Evolutionary conservation across 2,329 filamentous ascomycete species (phyloP).

Genomic region (Plenodomus lindquistii): DNA sequence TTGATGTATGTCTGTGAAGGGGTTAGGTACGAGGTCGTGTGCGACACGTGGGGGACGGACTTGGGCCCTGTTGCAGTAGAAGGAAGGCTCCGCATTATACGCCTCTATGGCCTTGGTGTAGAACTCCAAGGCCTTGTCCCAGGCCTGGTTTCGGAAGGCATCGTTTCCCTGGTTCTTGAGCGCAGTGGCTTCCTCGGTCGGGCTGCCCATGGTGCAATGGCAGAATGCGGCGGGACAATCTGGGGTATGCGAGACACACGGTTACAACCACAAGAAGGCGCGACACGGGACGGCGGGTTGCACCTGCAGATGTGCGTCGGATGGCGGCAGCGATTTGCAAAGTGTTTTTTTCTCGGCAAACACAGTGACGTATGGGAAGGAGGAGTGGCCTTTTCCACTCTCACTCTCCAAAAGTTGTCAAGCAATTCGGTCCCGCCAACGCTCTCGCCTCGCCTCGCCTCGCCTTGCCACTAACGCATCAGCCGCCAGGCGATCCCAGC

Average conservation of each 20-base stretch:
- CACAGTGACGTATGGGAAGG: slow-evolving; percentile 12
- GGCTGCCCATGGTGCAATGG: slow-evolving; percentile 39
- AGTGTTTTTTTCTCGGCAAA: slow-evolving; percentile 4
- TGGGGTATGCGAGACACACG: slow-evolving; percentile 14
- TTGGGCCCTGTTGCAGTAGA: slow-evolving; percentile 93
- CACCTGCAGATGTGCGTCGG: slow-evolving; percentile 5
- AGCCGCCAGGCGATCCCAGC: slow-evolving; percentile 7
- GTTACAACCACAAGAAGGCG: slow-evolving; percentile 18
- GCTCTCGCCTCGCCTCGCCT: slow-evolving; percentile 22
- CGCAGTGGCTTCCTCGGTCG: slow-evolving; percentile 71
- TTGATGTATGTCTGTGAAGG: slow-evolving; percentile 82
- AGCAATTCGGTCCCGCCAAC: slow-evolving; percentile 28
- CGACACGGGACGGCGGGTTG: slow-evolving; percentile 19
- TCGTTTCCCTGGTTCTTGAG: slow-evolving; percentile 95
- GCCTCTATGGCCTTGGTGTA: slow-evolving; percentile 88
- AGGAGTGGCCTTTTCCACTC: slow-evolving; percentile 8
- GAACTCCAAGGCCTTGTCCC: slow-evolving; percentile 76
- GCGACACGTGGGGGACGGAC: slow-evolving; percentile 55
- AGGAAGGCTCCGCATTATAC: slow-evolving; percentile 82
- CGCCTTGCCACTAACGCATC: slow-evolving; percentile 25
- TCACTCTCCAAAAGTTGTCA: slow-evolving; percentile 23
- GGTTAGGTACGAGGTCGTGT: slow-evolving; percentile 18
- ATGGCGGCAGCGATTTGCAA: slow-evolving; percentile 7
- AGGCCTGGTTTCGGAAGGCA: slow-evolving; percentile 87
- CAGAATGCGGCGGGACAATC: slow-evolving; percentile 14